These are phyloP conservation scores for Cordyceps javanica DNA, from an alignment of 2,329 filamentous ascomycete species.

Conservation along the genomic window DNA sequence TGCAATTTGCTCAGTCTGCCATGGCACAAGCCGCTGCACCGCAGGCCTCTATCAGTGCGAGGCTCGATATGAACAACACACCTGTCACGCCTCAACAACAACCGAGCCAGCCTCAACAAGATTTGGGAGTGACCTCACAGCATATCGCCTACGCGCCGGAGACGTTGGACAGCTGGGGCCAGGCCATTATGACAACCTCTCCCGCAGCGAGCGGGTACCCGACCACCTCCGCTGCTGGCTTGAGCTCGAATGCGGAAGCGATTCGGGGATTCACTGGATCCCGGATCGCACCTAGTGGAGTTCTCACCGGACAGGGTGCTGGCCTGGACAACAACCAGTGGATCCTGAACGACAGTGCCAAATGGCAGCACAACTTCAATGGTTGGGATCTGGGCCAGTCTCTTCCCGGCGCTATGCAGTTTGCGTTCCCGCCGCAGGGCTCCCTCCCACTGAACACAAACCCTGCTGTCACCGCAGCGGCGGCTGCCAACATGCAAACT, in stretches of 20 bases:
- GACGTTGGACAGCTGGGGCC: slow-evolving; percentile 4
- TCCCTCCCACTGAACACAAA: not conserved
- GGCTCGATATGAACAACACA: slow-evolving; percentile 4
- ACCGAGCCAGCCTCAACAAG: slow-evolving; percentile 7
- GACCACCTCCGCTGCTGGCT: not conserved
- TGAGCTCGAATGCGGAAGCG: not conserved
- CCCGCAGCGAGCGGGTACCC: not conserved
- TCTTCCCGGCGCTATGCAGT: slow-evolving; percentile 21
- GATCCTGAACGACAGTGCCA: slow-evolving; percentile 51
- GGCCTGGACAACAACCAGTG: slow-evolving; percentile 47
- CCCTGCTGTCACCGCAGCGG: not conserved
- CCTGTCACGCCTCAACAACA: not conserved
- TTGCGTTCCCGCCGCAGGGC: slow-evolving; percentile 23
- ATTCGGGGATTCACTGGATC: slow-evolving; percentile 1
- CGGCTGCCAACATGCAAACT: slow-evolving; percentile 5
- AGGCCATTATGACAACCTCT: not conserved
- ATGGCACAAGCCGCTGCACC: not conserved
- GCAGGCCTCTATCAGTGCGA: slow-evolving; percentile 2
- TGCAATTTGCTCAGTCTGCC: slow-evolving; percentile 5
- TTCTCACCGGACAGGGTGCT: slow-evolving; percentile 5
- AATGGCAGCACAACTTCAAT: slow-evolving; percentile 53
- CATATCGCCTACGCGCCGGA: slow-evolving; percentile 5
- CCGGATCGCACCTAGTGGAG: not conserved
- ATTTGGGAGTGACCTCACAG: not conserved
- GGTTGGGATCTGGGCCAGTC: slow-evolving; percentile 39